Evolutionary conservation across 306 rosid genomes (phyloP).

Genomic region (Ormosia semicastrata): DNA sequence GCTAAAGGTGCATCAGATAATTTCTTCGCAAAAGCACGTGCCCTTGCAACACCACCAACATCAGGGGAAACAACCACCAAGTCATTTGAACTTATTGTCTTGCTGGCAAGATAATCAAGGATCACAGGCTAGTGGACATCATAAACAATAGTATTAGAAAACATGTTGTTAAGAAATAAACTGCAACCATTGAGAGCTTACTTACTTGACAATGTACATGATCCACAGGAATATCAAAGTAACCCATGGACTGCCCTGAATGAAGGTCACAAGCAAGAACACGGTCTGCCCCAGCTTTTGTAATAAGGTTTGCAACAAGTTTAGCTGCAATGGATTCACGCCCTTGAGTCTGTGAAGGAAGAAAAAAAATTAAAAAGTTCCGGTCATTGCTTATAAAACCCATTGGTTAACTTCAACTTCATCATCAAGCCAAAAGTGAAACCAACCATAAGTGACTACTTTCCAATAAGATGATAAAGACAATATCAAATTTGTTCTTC

Average conservation of each 20-base stretch:
- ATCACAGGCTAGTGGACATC: conserved; percentile 69
- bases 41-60: conserved; percentile 99
- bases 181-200: conserved; percentile 9
- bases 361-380: not conserved
- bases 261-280: conserved; percentile 99
- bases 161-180: conserved; percentile 15
- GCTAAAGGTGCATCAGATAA: conserved; percentile 97
- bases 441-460: not conserved
- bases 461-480: not conserved
- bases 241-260: conserved; percentile 98
- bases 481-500: not conserved
- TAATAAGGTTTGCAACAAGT: conserved; percentile 89
- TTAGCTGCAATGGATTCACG: conserved; percentile 99
- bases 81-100: conserved; percentile 68
- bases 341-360: conserved; percentile 74
- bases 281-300: conserved; percentile 96
- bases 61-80: conserved; percentile 99
- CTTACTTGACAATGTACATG: conserved; percentile 89
- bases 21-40: conserved; percentile 97
- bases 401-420: not conserved
- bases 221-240: conserved; percentile 98
- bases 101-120: conserved; percentile 98
- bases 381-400: not conserved
- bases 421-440: not conserved
- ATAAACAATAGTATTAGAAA: conserved; percentile 37